These are phyloP conservation scores for Amyloporia xantha DNA, from an alignment of 768 basidiomycete species.

Conservation along the genomic window DNA sequence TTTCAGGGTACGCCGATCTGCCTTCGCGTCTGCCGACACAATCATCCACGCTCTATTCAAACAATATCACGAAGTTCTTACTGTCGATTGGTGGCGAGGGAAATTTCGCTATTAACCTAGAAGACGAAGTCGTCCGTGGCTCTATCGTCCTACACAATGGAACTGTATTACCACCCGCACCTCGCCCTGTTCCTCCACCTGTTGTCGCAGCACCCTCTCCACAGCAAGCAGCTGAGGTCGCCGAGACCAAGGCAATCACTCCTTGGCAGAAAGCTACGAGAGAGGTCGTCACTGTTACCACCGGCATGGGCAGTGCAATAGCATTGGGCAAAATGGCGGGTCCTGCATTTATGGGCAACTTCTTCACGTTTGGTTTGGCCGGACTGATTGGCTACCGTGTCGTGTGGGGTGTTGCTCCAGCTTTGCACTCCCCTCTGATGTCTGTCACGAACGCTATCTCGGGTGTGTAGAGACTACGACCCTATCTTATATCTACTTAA, in stretches of 20 bases:
- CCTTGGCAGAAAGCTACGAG: conserved; percentile 80
- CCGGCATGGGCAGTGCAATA: conserved; percentile 67
- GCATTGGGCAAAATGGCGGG: conserved; percentile 76
- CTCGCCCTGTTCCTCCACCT: conserved; percentile 63
- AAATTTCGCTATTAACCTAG: conserved; percentile 60
- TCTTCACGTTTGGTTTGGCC: conserved; percentile 85
- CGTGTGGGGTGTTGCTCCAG: conserved; percentile 85
- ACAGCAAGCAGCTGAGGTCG: conserved; percentile 38
- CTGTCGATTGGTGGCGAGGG: conserved; percentile 63
- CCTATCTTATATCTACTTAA: background rate
- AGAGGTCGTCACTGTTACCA: conserved; percentile 68
- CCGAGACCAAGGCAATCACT: conserved; percentile 53
- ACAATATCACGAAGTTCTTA: conserved; percentile 87
- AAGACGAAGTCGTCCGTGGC: conserved; percentile 81
- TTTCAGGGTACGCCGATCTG: conserved; percentile 71
- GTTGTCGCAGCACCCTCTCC: conserved; percentile 42
- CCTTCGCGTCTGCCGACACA: conserved; percentile 87
- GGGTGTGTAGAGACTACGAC: conserved; percentile 31
- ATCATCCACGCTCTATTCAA: conserved; percentile 84
- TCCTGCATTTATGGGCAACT: conserved; percentile 80
- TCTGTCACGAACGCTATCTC: conserved; percentile 88
- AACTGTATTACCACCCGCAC: conserved; percentile 55
- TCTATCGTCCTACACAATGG: conserved; percentile 71
- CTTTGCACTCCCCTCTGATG: conserved; percentile 86
- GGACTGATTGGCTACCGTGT: conserved; percentile 84